Base-by-base conservation (phyloP, 2,329 filamentous ascomycete genomes). In the Penicillium sumatraense region DNA sequence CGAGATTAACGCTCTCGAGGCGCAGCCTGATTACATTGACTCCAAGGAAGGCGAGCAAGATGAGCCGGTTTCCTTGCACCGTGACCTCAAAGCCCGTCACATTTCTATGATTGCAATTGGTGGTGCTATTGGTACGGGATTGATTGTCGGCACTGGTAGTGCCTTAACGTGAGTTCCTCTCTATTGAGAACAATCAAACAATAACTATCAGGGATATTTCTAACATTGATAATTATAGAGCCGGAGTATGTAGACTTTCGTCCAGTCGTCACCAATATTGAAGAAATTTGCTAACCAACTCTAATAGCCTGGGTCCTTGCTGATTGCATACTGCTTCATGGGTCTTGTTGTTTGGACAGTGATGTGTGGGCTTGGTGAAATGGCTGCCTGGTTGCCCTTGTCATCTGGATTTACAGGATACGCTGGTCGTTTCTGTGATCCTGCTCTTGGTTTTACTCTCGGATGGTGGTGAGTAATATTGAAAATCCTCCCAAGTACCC, bases 351-450 rank as follows among this genome's bases (percentile, higher is more conserved):
- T 93, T 62, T 95, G 87, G 73, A 77, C 91, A 36, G 90, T 95
- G 63, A 92, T 95, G 89, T 87, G 86, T 54, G 87, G 85, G 53
- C 83, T 95, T 3, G 90, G 90, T 60, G 90, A 93, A 74, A 95
- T 95, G 89, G 89, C 90, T 6, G 84, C 90, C 50, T 95, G 89
- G 89, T 74, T 95, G 24, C 90, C 90, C 47, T 81, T 92, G 66
- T 83, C 86, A 51, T 86, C 88, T 69, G 90, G 90, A 64, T 96
- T 95, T 74, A 89, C 89, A 57, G 89, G 89, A 66, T 95, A 93
- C 68, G 89, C 90, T 23, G 83, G 86, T 57, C 83, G 90, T 44
- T 95, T 91, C 77, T 89, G 86, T 67, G 89, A 95, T 65, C 89
- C 89, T 51, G 89, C 89, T 57, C 83, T 95, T 23, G 90, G 90